Evolutionary conservation across 768 basidiomycete genomes (phyloP), one percentile per base, ranked within the genome.

Genomic region (Suillus subluteus): DNA sequence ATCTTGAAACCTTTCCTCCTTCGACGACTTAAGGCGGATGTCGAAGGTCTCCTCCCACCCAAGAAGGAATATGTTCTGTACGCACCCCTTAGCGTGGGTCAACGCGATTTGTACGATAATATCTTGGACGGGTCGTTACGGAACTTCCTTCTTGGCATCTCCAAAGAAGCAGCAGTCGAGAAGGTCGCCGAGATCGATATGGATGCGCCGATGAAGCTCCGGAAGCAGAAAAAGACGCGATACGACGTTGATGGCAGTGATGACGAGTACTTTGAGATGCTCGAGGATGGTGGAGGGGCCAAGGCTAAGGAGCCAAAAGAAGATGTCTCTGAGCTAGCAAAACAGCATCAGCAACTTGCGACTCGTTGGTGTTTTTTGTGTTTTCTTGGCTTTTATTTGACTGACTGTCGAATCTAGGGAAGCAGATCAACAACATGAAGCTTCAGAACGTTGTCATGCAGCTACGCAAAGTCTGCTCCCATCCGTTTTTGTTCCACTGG

Each of bases 401-500:
- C 32, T 63, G 56, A 43, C 40, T 32, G 12, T 26, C 9, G 46
- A 21, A 6, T 23, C 21, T 67, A 96, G 95, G 87, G 65, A 92
- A 90, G 74, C 86, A 91, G 58, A 88, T 97, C 46, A 96, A 96
- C 78, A 96, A 95, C 74, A 91, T 96, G 92, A 89, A 88, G 62
- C 84, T 99, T 18, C 95, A 98, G 75, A 99, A 99, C 73, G 86
- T 89, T 13, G 89, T 98, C 65, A 99, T 99, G 97, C 97, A 99
- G 75, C 84, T 98, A 6, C 92, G 97, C 64, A 98, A 99, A 83
- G 93, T 96, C 2, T 95, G 94, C 80, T 95, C 92, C 16, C 95
- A 98, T 78, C 96, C 96, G 0, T 92, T 92, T 81, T 79, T 95
- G 7, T 96, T 97, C 74, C 89, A 93, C 69, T 94, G 93, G 91